Evolutionary conservation across 1,284 basidiomycete genomes (phyloP).

Genomic region (Dichomitus squalens): DNA sequence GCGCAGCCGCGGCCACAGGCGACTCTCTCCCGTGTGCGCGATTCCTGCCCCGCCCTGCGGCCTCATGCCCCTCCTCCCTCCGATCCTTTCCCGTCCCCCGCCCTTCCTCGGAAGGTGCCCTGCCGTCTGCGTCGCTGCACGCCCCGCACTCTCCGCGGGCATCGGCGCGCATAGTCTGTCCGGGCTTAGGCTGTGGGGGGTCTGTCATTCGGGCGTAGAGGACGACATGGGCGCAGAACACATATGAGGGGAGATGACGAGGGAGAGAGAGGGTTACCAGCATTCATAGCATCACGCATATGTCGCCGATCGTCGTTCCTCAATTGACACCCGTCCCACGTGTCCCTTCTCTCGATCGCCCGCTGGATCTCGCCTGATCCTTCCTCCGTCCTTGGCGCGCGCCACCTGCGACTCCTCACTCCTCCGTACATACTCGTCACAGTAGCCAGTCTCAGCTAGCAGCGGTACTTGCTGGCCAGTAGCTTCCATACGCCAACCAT

Average conservation of each 20-base stretch:
- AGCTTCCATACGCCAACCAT: too few relatives aligned
- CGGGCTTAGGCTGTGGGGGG: background rate
- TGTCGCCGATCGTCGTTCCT: conserved; percentile 23
- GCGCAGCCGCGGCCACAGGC: background rate
- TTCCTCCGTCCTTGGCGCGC: too few relatives aligned
- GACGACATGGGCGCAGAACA: conserved; percentile 1
- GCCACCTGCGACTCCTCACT: too few relatives aligned
- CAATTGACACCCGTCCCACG: conserved; percentile 20
- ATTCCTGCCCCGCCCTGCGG: conserved; percentile 15
- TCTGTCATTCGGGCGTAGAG: conserved; percentile 1
- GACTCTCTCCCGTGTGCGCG: conserved; percentile 9
- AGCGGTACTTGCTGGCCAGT: too few relatives aligned
- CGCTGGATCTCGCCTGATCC: conserved; percentile 11
- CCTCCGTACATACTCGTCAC: too few relatives aligned
- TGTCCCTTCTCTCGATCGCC: conserved; percentile 17
- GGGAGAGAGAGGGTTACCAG: background rate
- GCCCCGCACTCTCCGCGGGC: background rate
- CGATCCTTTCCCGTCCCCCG: conserved; percentile 15
- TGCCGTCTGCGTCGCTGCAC: conserved; percentile 3
- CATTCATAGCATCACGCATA: background rate
- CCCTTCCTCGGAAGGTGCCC: conserved; percentile 8
- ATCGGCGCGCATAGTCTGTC: background rate
- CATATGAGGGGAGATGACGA: background rate
- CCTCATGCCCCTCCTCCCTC: conserved; percentile 22
- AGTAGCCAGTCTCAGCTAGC: too few relatives aligned